Base-by-base conservation (phyloP, 805 yeast genomes). In the Myxozyma kluyveri region DNA sequence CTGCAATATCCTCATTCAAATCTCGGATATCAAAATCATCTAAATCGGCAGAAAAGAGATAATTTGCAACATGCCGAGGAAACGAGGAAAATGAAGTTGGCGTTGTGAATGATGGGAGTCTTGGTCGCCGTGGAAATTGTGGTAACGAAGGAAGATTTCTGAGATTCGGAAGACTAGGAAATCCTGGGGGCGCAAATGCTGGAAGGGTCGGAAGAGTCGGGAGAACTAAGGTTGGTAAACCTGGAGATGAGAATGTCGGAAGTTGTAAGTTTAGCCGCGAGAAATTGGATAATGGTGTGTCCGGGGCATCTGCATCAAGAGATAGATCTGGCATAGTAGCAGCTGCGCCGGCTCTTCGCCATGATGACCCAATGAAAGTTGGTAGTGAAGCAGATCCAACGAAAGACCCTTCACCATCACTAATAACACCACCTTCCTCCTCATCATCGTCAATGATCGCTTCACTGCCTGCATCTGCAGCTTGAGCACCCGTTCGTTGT, bases 41-140 rank as follows among this genome's bases (percentile, higher is more conserved):
- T 6, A 50, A 52, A 22, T 19, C 23, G 14, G 18, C 35, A 12
- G 56, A 37, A 36, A 54, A 54, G n/a, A 54, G 24, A 31, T 50
- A 54, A 32, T 54, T 50, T 4, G 56, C 58, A 32, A 50, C 23
- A 12, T 54, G 52, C 26, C 55, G 47, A 17, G 58, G 44, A 27
- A 54, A 54, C 12, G 52, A 50, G 26, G 52, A 49, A 24, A 52
- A 45, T n/a, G 40, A 45, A 4, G 47, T 14, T 24, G 38, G 19
- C 39, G 35, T 7, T 21, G 40, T 22, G 37, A 29, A n/a, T 27
- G 42, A 18, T 9, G 23, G 24, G 44, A 23, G 31, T 33, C 52
- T 4, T 19, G 6, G 5, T 14, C 6, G 50, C 45, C 14, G 46
- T 23, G 18, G 35, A 21, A 7, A 45, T 33, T 17, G 36, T 17